phyloP scores from a whole-genome alignment of 768 basidiomycete species.

The Trametes cubensis region DNA sequence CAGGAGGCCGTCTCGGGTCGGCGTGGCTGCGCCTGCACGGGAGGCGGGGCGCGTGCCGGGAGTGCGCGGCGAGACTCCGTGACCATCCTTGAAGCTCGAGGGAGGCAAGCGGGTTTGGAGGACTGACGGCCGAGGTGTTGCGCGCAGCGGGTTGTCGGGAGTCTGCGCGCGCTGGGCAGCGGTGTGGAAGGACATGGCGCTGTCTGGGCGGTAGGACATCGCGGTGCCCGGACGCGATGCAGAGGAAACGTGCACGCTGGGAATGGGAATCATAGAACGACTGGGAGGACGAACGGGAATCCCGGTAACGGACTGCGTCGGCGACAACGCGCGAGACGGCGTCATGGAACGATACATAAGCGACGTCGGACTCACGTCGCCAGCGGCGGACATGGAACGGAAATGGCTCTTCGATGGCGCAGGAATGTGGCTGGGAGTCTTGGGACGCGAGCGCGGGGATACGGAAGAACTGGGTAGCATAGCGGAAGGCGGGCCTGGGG shows the following conservation, averaged over 20 bases:
- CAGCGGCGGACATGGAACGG: constrained; percentile 51
- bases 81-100: constrained; percentile 71
- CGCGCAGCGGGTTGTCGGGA: constrained; percentile 63
- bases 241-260: constrained; percentile 68
- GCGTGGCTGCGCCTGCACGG: constrained; percentile 66
- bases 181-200: constrained; percentile 49
- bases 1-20: constrained; percentile 47
- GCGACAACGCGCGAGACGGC: constrained; percentile 66
- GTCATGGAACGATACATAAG: constrained; percentile 67
- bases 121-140: constrained; percentile 46
- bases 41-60: constrained; percentile 65
- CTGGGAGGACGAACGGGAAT: constrained; percentile 73
- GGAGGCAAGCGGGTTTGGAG: constrained; percentile 57
- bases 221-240: constrained; percentile 72
- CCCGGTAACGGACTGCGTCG: constrained; percentile 46
- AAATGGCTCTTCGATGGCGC: constrained; percentile 51
- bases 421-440: constrained; percentile 82
- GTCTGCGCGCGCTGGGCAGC: constrained; percentile 62
- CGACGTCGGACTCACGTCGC: constrained; percentile 45
- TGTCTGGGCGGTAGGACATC: constrained; percentile 68
- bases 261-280: constrained; percentile 82
- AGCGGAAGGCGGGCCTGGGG: constrained; percentile 40
- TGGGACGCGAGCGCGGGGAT: constrained; percentile 70
- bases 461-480: constrained; percentile 25
- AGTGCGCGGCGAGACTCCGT: constrained; percentile 47